Percentiles rank a stretch among this genome's conserved stretches.
Conservation (phyloP, 495 filamentous ascomycete species). For the Penicillium flavigenum region DNA sequence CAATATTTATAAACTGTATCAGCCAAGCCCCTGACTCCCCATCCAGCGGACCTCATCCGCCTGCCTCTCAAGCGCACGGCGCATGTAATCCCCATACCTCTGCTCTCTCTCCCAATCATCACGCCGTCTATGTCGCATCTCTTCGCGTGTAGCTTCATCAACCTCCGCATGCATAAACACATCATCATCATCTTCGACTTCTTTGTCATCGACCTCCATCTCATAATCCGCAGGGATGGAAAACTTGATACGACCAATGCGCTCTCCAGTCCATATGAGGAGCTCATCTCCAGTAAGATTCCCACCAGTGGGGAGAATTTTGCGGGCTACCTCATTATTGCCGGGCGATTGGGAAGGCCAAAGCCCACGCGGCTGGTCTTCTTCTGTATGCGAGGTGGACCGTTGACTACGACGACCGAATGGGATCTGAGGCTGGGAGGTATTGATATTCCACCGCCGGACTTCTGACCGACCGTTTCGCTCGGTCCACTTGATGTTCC, state of each 20-base stretch:
- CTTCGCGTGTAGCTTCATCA: constrained; percentile 39
- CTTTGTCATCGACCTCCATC: constrained; percentile 30
- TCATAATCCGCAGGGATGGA: constrained; percentile 49
- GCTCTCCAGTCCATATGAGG: constrained; percentile 78
- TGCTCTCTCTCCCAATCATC: constrained; percentile 45
- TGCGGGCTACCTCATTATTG: constrained; percentile 58
- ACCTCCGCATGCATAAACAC: constrained; percentile 36
- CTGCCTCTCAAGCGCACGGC: constrained; percentile 71
- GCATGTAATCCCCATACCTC: constrained; percentile 68
- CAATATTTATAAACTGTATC: constrained; percentile 6
- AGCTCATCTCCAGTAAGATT: constrained; percentile 59
- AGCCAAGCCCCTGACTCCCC: constrained; percentile 60
- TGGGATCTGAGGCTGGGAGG: constrained; percentile 27
- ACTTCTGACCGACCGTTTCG: constrained; percentile 81
- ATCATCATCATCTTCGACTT: constrained; percentile 45
- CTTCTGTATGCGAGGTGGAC: neutral
- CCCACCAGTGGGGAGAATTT: constrained; percentile 62
- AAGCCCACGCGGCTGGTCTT: constrained; percentile 25
- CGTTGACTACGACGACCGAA: constrained; percentile 11
- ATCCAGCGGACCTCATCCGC: constrained; percentile 81
- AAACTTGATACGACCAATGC: constrained; percentile 68
- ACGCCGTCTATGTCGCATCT: constrained; percentile 42
- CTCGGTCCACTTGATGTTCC: constrained; percentile 89
- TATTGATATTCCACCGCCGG: constrained; percentile 69
- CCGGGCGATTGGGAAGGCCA: constrained; percentile 29